Evolutionary conservation across 225 moss, liverwort and hornwort genomes (phyloP).

Genomic region (Pseudisothecium myosuroides): DNA sequence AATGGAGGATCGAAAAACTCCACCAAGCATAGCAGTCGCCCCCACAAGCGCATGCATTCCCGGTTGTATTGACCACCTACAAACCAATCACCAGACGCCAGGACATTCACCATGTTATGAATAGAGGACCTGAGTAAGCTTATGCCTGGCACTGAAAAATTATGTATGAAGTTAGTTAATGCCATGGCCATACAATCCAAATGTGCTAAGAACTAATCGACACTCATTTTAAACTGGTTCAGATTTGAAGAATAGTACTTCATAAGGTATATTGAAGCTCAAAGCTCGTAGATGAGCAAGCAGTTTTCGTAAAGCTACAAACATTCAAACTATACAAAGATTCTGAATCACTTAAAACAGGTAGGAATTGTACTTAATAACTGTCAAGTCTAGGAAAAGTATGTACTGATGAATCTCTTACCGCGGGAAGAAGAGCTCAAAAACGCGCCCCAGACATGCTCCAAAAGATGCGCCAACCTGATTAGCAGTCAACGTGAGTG

Average conservation of each 20-base stretch:
- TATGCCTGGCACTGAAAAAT: background rate
- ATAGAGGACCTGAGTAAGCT: background rate
- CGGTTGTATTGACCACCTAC: conserved; percentile 50
- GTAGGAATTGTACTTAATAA: background rate
- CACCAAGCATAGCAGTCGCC: conserved; percentile 72
- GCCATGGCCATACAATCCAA: background rate
- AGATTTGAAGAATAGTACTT: background rate
- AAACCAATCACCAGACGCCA: background rate
- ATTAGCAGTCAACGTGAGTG: background rate
- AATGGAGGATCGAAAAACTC: conserved; percentile 69
- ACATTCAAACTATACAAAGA: background rate
- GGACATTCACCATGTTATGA: background rate
- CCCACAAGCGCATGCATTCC: conserved; percentile 78
- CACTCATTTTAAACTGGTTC: background rate
- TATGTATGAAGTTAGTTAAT: background rate
- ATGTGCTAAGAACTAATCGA: background rate
- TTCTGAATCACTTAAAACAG: background rate
- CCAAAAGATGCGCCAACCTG: conserved; percentile 74
- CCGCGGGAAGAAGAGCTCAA: conserved; percentile 34
- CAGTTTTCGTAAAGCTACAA: background rate
- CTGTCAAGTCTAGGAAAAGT: background rate
- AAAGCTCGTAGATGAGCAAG: background rate
- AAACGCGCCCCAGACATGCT: conserved; percentile 24
- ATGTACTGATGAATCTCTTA: background rate
- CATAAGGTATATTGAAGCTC: background rate